phyloP scores from a whole-genome alignment of 1,284 basidiomycete species.

The Pulveroboletus sp. region DNA sequence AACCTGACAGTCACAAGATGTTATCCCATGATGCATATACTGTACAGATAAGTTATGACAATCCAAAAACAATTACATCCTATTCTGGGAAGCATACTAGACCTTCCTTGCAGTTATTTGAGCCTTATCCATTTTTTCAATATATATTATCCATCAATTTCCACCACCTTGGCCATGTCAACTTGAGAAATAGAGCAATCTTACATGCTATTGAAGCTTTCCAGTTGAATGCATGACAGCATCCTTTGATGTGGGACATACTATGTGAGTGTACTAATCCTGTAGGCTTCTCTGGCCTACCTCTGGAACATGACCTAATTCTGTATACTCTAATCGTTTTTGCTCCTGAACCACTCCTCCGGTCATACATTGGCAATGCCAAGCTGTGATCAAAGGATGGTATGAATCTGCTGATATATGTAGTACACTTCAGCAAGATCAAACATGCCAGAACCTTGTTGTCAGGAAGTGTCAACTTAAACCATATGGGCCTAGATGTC shows the following conservation, averaged over 20 bases:
- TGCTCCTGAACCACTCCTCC: neutral
- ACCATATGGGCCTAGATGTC: neutral
- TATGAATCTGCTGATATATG: constrained; percentile 16
- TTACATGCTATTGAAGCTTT: neutral
- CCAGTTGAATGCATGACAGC: neutral
- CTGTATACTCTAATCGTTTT: constrained; percentile 9
- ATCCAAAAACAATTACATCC: no score
- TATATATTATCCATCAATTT: no score
- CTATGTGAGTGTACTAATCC: no score
- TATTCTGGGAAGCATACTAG: no score
- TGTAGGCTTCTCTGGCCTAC: no score
- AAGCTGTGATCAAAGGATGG: neutral
- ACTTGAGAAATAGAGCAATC: neutral
- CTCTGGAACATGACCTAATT: neutral
- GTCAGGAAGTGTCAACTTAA: neutral
- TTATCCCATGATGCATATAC: no score
- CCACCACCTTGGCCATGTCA: neutral
- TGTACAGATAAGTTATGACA: no score
- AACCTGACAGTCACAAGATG: no score
- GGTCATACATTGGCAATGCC: neutral
- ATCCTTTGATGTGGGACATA: neutral
- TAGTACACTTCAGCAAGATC: neutral
- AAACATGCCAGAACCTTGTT: constrained; percentile 9
- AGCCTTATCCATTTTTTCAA: neutral
- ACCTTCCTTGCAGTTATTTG: neutral